Evolutionary conservation across 306 rosid genomes (phyloP).

Genomic region (Citrullus mucosospermus): DNA sequence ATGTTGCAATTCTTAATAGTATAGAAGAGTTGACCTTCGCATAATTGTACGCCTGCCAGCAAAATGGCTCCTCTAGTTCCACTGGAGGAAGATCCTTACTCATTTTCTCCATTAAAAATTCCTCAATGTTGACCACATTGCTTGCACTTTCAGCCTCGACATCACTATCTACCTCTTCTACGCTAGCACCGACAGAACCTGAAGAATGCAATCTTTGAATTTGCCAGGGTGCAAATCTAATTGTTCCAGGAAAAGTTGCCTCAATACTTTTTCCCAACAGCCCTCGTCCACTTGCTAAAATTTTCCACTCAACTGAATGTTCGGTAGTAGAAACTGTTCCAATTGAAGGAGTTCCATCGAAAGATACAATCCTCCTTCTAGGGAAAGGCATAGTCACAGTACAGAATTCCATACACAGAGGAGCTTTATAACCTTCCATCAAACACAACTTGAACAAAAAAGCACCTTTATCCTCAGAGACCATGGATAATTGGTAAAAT

Average conservation of each 20-base stretch:
- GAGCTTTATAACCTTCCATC: slow-evolving; percentile 90
- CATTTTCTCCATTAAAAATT: slow-evolving; percentile 74
- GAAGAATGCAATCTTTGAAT: slow-evolving; percentile 32
- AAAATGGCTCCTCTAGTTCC: slow-evolving; percentile 95
- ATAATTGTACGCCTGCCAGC: slow-evolving; percentile 93
- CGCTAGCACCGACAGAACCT: slow-evolving; percentile 28
- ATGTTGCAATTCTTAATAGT: background rate
- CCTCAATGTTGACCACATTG: slow-evolving; percentile 63
- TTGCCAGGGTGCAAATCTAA: slow-evolving; percentile 82
- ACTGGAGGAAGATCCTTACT: slow-evolving; percentile 86
- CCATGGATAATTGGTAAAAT: slow-evolving; percentile 93
- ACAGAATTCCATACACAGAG: slow-evolving; percentile 80
- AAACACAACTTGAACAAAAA: slow-evolving; percentile 74
- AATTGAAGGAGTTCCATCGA: slow-evolving; percentile 88
- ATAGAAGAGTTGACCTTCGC: slow-evolving; percentile 49
- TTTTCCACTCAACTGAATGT: slow-evolving; percentile 90
- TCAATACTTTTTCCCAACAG: slow-evolving; percentile 81
- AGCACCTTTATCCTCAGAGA: slow-evolving; percentile 95
- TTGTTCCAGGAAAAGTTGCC: slow-evolving; percentile 94
- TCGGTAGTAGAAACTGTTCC: slow-evolving; percentile 87
- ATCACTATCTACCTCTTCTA: slow-evolving; percentile 70
- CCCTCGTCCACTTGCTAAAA: slow-evolving; percentile 71
- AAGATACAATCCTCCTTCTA: slow-evolving; percentile 65
- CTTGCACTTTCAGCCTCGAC: slow-evolving; percentile 54
- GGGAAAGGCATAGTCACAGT: slow-evolving; percentile 88